A percentile compares a stretch with the other conserved stretches of the same genome.
Evolutionary conservation across 2,329 filamentous ascomycete genomes (phyloP).

Genomic region (Hypoxylon sp.): DNA sequence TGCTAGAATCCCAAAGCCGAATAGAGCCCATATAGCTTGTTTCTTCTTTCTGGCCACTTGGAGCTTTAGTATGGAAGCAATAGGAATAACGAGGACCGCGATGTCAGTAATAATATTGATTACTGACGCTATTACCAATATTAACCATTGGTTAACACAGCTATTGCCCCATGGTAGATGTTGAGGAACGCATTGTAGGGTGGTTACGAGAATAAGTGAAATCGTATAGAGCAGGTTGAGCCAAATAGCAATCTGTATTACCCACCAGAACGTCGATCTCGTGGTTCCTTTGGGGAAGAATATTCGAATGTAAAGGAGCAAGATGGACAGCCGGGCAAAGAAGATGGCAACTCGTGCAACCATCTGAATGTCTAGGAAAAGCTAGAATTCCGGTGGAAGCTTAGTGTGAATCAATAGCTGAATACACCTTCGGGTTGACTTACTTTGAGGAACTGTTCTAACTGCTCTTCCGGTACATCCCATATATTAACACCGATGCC

Average conservation of each 20-base stretch:
- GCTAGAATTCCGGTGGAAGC: conserved; percentile 16
- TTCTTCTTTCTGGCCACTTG: conserved; percentile 51
- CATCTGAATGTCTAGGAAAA: conserved; percentile 48
- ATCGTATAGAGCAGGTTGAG: conserved; percentile 49
- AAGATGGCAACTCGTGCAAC: conserved; percentile 48
- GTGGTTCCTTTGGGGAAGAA: conserved; percentile 43
- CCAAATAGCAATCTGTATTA: conserved; percentile 46
- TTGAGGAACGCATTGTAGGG: conserved; percentile 46
- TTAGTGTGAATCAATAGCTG: background rate
- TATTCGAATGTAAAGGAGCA: conserved; percentile 47
- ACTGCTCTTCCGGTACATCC: conserved; percentile 40
- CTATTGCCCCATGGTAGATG: conserved; percentile 45
- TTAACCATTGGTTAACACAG: conserved; percentile 47
- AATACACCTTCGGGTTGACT: background rate
- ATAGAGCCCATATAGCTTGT: conserved; percentile 51
- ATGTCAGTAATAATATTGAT: conserved; percentile 52
- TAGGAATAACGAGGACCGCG: conserved; percentile 50
- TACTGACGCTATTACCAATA: conserved; percentile 46
- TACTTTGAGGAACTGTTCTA: conserved; percentile 36
- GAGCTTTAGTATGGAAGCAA: conserved; percentile 51
- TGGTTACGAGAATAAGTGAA: conserved; percentile 46
- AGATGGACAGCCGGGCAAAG: conserved; percentile 49
- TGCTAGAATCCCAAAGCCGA: conserved; percentile 53
- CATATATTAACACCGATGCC: conserved; percentile 44
- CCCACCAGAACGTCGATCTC: conserved; percentile 46